These are phyloP conservation scores for Fusarium begoniae DNA, from an alignment of 2,329 filamentous ascomycete species.

Conservation along the genomic window DNA sequence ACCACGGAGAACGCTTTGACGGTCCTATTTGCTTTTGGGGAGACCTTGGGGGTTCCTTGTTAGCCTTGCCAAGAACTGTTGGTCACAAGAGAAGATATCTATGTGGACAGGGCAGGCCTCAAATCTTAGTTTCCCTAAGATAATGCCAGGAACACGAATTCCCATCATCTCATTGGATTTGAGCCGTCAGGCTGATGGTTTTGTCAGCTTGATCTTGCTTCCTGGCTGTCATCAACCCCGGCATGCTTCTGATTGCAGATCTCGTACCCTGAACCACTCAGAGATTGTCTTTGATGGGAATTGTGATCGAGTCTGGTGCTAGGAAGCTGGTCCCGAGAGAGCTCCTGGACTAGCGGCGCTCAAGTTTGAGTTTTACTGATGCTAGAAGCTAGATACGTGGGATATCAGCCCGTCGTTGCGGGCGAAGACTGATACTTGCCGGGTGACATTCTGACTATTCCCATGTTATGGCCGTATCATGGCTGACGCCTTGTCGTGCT, in stretches of 20 bases:
- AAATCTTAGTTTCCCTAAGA: constrained; percentile 9
- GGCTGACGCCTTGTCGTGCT: not conserved
- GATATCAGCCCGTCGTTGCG: constrained; percentile 26
- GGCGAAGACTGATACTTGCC: constrained; percentile 8
- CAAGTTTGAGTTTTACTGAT: constrained; percentile 23
- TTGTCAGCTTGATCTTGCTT: not conserved
- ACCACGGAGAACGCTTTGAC: constrained; percentile 11
- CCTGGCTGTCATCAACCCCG: not conserved
- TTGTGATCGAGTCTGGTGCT: constrained; percentile 10
- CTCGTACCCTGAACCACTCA: constrained; percentile 9
- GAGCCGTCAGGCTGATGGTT: not conserved
- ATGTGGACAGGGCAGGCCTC: constrained; percentile 25
- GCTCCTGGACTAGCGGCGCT: constrained; percentile 25
- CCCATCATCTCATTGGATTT: not conserved
- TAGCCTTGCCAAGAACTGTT: constrained; percentile 21
- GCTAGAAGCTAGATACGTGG: not conserved
- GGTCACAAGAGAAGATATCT: constrained; percentile 14
- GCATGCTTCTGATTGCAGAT: constrained; percentile 8
- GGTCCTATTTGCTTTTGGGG: constrained; percentile 3
- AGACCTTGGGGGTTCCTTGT: not conserved
- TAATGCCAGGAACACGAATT: constrained; percentile 7
- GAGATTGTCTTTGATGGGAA: not conserved
- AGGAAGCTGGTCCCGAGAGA: not conserved
- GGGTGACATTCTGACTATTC: constrained; percentile 3
- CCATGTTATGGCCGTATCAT: constrained; percentile 7